Percentiles rank a stretch among this genome's conserved stretches.
Conservation (phyloP, 192 early-diverging fungal genomes). For the Phlyctochytrium planicorne region DNA sequence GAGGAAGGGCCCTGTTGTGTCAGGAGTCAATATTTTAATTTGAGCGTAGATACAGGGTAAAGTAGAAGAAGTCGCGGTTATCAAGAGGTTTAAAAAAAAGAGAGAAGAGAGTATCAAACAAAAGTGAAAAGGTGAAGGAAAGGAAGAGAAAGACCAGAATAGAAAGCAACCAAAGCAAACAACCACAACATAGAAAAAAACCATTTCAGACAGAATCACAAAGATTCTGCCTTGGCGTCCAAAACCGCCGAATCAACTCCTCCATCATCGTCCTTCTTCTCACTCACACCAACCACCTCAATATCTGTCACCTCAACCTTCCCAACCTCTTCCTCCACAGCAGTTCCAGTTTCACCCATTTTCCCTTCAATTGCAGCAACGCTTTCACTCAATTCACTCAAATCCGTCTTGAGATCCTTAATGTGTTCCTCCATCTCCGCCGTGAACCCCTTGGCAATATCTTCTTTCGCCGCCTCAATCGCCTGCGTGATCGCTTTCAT, state of each 20-base stretch:
- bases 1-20: too few species aligned
- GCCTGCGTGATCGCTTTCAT: neutral
- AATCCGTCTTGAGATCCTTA: neutral
- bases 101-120: too few species aligned
- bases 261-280: neutral
- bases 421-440: constrained; percentile 1
- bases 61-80: too few species aligned
- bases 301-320: neutral
- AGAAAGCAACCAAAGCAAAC: too few species aligned
- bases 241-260: neutral
- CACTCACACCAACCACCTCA: neutral
- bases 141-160: too few species aligned
- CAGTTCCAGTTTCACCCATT: neutral
- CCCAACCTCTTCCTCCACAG: neutral
- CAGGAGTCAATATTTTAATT: too few species aligned
- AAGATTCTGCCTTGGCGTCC: too few species aligned
- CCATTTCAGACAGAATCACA: too few species aligned
- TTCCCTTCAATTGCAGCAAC: neutral
- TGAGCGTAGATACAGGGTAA: too few species aligned
- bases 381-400: neutral
- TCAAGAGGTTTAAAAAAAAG: too few species aligned
- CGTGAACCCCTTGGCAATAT: neutral
- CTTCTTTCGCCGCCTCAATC: neutral
- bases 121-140: too few species aligned
- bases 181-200: too few species aligned